Conservation (phyloP, 179 eudicot genomes). For the Gypsophila paniculata region DNA sequence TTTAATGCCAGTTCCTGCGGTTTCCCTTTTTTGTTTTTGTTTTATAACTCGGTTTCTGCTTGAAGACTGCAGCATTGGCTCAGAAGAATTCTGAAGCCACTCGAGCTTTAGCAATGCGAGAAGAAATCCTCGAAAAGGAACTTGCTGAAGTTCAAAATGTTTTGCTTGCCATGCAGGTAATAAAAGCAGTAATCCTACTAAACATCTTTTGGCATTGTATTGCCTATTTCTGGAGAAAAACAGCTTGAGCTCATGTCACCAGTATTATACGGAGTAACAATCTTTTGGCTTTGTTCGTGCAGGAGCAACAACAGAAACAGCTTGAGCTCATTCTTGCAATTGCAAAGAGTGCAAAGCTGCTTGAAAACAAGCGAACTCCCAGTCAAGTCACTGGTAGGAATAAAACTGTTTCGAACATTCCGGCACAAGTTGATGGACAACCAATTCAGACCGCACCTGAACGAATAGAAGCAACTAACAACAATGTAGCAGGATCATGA, state of each 20-base stretch:
- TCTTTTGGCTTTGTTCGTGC: too few species aligned
- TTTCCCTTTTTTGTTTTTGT: background rate
- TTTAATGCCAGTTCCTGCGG: background rate
- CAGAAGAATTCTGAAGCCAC: conserved; percentile 90
- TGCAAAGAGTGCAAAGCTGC: conserved; percentile 57
- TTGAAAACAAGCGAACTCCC: conserved; percentile 40
- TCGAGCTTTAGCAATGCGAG: conserved; percentile 73
- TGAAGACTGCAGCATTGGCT: conserved; percentile 86
- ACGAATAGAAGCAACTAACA: conserved; percentile 35
- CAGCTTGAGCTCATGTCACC: too few species aligned
- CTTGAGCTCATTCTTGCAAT: conserved; percentile 83
- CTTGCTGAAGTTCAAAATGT: conserved; percentile 86
- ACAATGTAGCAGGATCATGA: conserved; percentile 29
- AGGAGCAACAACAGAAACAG: conserved; percentile 94
- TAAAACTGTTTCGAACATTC: conserved; percentile 21
- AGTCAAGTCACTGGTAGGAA: conserved; percentile 26
- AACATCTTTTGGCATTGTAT: background rate
- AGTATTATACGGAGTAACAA: too few species aligned
- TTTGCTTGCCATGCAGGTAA: conserved; percentile 96
- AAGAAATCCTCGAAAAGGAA: conserved; percentile 76
- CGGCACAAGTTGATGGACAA: conserved; percentile 30
- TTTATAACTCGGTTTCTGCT: conserved; percentile 17
- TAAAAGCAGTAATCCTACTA: background rate
- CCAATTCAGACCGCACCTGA: conserved; percentile 31
- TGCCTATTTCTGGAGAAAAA: background rate